A percentile compares a stretch with the other conserved stretches of the same genome.
These are phyloP conservation scores for Penicillium occitanis DNA, from an alignment of 2,329 filamentous ascomycete genomes.

Conservation along the genomic window DNA sequence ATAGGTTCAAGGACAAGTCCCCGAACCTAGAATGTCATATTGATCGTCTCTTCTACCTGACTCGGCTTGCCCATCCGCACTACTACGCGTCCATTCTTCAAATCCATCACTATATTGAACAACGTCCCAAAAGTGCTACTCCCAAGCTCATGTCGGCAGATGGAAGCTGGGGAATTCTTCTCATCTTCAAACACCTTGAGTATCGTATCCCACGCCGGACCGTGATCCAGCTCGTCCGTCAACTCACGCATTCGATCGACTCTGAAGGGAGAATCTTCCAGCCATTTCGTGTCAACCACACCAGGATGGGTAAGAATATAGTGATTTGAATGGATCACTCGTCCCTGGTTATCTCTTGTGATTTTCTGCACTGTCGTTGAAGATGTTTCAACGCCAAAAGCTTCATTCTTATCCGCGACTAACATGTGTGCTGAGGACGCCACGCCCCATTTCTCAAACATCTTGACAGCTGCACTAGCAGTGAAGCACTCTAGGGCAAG, in stretches of 20 bases:
- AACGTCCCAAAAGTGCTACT: conserved; percentile 9
- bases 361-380: background rate
- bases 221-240: background rate
- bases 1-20: too few relatives aligned
- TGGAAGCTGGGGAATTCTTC: conserved; percentile 8
- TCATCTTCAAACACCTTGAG: conserved; percentile 10
- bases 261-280: conserved; percentile 9
- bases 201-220: background rate
- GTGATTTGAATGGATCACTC: conserved; percentile 15
- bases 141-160: conserved; percentile 5
- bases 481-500: conserved; percentile 52
- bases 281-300: conserved; percentile 5
- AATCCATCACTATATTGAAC: conserved; percentile 19
- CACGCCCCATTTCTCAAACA: conserved; percentile 49
- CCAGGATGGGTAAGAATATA: conserved; percentile 2
- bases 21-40: background rate
- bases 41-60: background rate
- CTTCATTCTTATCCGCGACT: conserved; percentile 48
- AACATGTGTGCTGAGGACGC: conserved; percentile 57
- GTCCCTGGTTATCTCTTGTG: background rate
- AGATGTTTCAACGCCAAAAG: conserved; percentile 52
- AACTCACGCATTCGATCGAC: conserved; percentile 7
- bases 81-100: background rate
- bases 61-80: conserved; percentile 15
- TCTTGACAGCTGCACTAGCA: conserved; percentile 43